A percentile compares a stretch with the other conserved stretches of the same genome.
phyloP scores from a whole-genome alignment of 2,329 filamentous ascomycete species.

The Fusarium veterinarium region DNA sequence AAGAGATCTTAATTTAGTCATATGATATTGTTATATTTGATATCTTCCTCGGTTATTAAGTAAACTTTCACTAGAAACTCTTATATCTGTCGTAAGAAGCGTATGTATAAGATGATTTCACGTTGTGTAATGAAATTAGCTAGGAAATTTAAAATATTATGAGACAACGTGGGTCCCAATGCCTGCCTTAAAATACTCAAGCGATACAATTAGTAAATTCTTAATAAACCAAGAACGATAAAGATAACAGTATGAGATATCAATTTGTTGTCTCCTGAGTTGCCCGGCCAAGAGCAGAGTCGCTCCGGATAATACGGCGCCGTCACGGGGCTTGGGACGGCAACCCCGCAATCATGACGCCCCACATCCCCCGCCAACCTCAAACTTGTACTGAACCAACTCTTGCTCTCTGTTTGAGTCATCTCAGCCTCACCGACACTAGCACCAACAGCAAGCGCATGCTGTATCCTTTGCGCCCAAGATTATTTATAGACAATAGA shows the following conservation, averaged over 20 bases:
- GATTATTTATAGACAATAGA: background rate
- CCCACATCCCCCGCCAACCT: conserved; percentile 23
- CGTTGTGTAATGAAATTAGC: background rate
- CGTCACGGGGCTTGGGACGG: conserved; percentile 24
- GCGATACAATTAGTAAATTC: background rate
- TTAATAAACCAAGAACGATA: background rate
- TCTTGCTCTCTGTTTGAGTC: background rate
- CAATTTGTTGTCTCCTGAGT: background rate
- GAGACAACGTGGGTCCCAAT: background rate
- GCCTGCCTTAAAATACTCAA: background rate
- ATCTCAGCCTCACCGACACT: background rate
- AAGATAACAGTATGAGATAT: background rate
- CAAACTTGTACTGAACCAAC: conserved; percentile 11
- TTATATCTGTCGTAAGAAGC: background rate
- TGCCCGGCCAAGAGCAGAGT: conserved; percentile 4
- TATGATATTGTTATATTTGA: background rate
- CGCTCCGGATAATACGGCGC: conserved; percentile 23
- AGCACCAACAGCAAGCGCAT: background rate
- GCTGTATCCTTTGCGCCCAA: background rate
- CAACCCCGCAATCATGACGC: conserved; percentile 31
- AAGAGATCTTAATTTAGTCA: no score
- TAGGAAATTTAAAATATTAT: background rate
- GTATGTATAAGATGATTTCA: background rate
- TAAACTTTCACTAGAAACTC: no score
- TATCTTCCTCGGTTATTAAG: background rate